Evolutionary conservation across 164 flowering plant genomes (phyloP).

Genomic region (Sextonia rubra): DNA sequence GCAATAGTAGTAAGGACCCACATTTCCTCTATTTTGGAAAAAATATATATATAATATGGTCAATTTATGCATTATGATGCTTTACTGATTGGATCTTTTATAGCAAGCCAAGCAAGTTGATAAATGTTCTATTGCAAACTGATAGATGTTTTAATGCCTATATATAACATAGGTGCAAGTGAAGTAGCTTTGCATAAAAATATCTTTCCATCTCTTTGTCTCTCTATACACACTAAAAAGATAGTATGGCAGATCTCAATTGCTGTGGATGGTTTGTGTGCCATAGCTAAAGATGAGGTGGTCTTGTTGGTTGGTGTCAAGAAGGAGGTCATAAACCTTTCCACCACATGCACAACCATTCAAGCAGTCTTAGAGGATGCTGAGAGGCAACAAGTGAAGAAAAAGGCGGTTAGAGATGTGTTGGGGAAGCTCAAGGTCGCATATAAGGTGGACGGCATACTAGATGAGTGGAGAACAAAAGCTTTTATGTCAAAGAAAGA

Average conservation of each 20-base stretch:
- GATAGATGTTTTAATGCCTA: too few relatives aligned
- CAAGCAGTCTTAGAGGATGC: slow-evolving; percentile 2
- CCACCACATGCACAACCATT: not conserved
- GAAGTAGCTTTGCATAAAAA: too few relatives aligned
- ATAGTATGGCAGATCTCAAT: slow-evolving; percentile 3
- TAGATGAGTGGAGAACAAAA: not conserved
- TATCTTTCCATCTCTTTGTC: too few relatives aligned
- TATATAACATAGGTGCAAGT: too few relatives aligned
- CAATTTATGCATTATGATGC: too few relatives aligned
- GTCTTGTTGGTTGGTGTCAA: not conserved
- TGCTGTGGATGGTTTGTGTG: not conserved
- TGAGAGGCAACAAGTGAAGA: not conserved
- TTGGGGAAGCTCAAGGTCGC: slow-evolving; percentile 1
- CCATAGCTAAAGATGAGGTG: not conserved
- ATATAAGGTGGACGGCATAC: not conserved
- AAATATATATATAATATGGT: too few relatives aligned
- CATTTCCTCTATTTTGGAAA: too few relatives aligned
- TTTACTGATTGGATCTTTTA: too few relatives aligned
- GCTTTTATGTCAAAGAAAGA: not conserved
- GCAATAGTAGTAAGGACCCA: too few relatives aligned
- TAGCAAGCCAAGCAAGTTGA: too few relatives aligned
- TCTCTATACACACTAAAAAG: too few relatives aligned
- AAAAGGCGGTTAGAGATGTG: not conserved
- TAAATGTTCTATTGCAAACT: too few relatives aligned
- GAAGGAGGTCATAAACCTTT: not conserved